phyloP scores from a whole-genome alignment of 2,329 filamentous ascomycete genomes.

The Cladosporium sp. region DNA sequence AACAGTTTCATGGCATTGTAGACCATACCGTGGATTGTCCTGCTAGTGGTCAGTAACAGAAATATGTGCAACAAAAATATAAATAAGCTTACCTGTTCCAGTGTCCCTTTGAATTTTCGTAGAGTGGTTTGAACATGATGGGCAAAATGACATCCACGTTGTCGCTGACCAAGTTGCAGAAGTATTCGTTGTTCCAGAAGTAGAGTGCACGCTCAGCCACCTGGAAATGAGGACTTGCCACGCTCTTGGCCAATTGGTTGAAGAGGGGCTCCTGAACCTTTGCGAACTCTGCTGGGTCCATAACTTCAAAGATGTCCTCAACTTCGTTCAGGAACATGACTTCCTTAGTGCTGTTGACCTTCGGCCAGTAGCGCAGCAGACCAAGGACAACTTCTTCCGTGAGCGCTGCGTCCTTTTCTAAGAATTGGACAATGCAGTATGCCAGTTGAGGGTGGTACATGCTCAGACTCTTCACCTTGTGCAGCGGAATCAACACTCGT shows the following conservation, averaged over 20 bases:
- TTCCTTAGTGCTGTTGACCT: constrained; percentile 99
- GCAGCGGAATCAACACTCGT: constrained; percentile 82
- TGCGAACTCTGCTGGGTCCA: constrained; percentile 97
- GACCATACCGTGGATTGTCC: constrained; percentile 98
- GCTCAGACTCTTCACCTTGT: constrained; percentile 98
- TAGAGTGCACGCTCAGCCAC: constrained; percentile 95
- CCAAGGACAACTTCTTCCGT: constrained; percentile 98
- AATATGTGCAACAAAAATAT: not conserved
- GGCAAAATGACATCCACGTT: constrained; percentile 97
- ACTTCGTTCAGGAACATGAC: constrained; percentile 99
- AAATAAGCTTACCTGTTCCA: constrained; percentile 74
- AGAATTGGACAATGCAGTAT: constrained; percentile 97
- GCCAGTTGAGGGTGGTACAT: constrained; percentile 99
- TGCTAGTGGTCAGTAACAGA: constrained; percentile 37
- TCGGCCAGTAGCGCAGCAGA: constrained; percentile 94
- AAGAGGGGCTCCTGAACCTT: constrained; percentile 98
- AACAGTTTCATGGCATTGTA: constrained; percentile 99
- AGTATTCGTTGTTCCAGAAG: constrained; percentile 99
- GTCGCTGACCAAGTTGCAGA: constrained; percentile 97
- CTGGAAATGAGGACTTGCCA: constrained; percentile 97
- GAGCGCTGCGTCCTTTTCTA: constrained; percentile 94
- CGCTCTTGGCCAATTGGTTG: constrained; percentile 94
- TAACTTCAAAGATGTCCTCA: constrained; percentile 98
- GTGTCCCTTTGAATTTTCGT: constrained; percentile 98
- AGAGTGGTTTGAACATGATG: constrained; percentile 98